Base-by-base conservation (phyloP, 2,329 filamentous ascomycete species). In the Ascochyta koolunga region DNA sequence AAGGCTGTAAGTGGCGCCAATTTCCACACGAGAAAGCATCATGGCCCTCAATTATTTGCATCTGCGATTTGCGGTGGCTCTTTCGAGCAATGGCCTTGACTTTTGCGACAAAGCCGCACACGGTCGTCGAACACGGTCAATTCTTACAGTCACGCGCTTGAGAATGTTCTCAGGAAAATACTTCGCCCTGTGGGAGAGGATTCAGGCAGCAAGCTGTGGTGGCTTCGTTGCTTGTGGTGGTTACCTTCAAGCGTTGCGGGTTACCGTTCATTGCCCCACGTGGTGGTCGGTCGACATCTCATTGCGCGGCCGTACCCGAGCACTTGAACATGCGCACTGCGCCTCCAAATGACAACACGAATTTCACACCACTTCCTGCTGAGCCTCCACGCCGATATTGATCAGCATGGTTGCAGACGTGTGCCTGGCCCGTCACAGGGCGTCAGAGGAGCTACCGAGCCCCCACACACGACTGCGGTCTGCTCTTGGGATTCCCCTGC, bases 231-330 rank as follows among this genome's bases (percentile, higher is more conserved):
- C 5, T 44, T 44, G 4, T 24, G 27, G 35, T 51, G 42, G 35
- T 36, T 29, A 38, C 21, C 22, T 37, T 40, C 36, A 10, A 38
- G 43, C 15, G 21, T 41, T 31, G 46, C 37, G 40, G 41, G 16
- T 38, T 19, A 11, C 41, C 35, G 21, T 45, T 51, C 35, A 22
- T 27, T 27, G 18, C 36, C 59, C 64, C 65, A 69, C 67, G 67
- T 69, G 65, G 49, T 56, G 45, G 37, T 50, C 31, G 38, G 16
- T 31, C 32, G 61, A 37, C 31, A 18, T 60, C 59, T 67, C 49
- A 68, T 67, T 69, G 62, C 36, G 35, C 47, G 31, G 33, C 36
- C 45, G 19, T 27, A 59, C 45, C 56, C 51, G 54, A 42, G 42
- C 36, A 27, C 50, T 16, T 21, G 8, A 18, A 36, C 25, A 40